These are phyloP conservation scores for Hymenoscyphus repandus DNA, from an alignment of 2,329 filamentous ascomycete species.

Conservation along the genomic window DNA sequence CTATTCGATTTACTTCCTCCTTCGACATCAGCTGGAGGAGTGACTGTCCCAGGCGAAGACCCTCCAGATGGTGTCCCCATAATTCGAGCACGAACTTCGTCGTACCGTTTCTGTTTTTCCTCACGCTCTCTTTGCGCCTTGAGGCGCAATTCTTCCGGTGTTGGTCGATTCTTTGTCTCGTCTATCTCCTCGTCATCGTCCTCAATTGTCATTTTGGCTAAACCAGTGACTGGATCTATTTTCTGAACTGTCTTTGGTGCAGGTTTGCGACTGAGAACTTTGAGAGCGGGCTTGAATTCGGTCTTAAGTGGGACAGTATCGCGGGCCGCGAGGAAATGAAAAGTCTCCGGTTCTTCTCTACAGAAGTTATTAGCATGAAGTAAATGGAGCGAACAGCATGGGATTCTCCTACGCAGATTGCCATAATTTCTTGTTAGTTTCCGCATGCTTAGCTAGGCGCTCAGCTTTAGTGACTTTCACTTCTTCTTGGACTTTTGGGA, in stretches of 20 bases:
- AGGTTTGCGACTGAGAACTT: conserved; percentile 79
- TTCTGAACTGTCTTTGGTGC: conserved; percentile 52
- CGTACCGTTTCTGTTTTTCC: conserved; percentile 86
- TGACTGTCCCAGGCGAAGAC: conserved; percentile 57
- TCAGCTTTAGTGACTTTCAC: conserved; percentile 64
- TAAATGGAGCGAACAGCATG: conserved; percentile 10
- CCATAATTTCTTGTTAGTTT: conserved; percentile 83
- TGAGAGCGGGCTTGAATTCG: conserved; percentile 77
- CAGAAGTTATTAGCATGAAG: conserved; percentile 1
- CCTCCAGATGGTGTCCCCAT: conserved; percentile 62
- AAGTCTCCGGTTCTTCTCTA: conserved; percentile 63
- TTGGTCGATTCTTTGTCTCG: conserved; percentile 56
- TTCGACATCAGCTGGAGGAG: conserved; percentile 46
- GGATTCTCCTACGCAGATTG: conserved; percentile 65
- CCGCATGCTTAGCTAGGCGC: conserved; percentile 71
- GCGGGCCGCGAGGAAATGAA: conserved; percentile 68
- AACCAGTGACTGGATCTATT: conserved; percentile 47
- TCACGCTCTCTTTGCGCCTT: conserved; percentile 76
- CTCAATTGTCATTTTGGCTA: conserved; percentile 41
- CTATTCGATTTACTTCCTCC: conserved; percentile 46
- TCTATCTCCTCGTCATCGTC: conserved; percentile 64
- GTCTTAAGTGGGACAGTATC: conserved; percentile 59
- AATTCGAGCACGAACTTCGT: conserved; percentile 81
- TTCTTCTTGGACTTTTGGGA: conserved; percentile 13
- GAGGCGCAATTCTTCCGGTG: conserved; percentile 70